Conservation (phyloP, 2,329 filamentous ascomycete species). For the Colletotrichum tamarilloi region DNA sequence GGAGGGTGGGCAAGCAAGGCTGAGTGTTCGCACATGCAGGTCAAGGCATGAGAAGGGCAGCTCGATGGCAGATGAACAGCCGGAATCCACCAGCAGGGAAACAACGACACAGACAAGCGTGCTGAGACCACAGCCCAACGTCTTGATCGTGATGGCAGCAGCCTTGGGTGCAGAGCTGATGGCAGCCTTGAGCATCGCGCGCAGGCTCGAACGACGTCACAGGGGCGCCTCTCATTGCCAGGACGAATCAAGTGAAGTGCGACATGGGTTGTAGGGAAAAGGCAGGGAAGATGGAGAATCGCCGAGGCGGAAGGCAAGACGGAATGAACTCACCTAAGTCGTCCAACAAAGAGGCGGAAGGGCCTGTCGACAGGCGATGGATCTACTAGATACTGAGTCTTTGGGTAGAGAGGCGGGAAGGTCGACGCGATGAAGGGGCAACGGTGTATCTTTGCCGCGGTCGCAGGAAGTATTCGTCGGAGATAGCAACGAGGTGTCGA, state of each 20-base stretch:
- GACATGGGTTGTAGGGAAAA: not conserved
- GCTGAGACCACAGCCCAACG: not conserved
- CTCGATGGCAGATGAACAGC: not conserved
- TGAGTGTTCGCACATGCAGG: not conserved
- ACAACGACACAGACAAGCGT: not conserved
- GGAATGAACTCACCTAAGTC: slow-evolving; percentile 25
- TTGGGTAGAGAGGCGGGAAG: not conserved
- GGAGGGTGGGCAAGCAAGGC: not conserved
- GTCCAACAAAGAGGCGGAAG: slow-evolving; percentile 5
- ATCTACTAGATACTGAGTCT: not conserved
- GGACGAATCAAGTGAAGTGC: not conserved
- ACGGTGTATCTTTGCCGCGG: slow-evolving; percentile 4
- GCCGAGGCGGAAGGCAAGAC: not conserved
- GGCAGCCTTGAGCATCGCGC: not conserved
- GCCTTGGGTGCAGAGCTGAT: not conserved
- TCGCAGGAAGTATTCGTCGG: slow-evolving; percentile 2
- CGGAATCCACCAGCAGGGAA: not conserved
- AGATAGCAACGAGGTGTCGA: slow-evolving; percentile 6
- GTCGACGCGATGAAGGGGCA: slow-evolving; percentile 14
- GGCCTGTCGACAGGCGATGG: slow-evolving; percentile 19
- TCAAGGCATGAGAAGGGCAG: not conserved
- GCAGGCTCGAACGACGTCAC: slow-evolving; percentile 26
- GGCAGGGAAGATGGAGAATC: not conserved
- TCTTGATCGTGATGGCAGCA: not conserved
- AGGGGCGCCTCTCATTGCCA: not conserved